These are phyloP conservation scores for Aegilops sharonensis DNA, from an alignment of 176 grass and related monocot genomes.

Conservation along the genomic window DNA sequence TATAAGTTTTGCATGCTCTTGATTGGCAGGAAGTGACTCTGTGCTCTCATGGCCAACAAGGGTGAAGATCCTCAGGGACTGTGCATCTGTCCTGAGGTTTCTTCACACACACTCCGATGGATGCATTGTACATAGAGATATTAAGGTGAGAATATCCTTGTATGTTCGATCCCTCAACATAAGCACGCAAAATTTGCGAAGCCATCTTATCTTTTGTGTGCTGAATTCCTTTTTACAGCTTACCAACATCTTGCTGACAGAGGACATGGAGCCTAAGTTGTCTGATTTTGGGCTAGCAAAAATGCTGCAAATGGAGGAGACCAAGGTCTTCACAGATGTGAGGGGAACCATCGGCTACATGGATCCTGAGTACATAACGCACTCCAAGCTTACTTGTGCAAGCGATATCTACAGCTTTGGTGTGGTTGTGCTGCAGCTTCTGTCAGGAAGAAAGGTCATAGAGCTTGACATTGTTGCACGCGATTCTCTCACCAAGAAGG, in stretches of 20 bases:
- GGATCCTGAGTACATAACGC: slow-evolving; percentile 73
- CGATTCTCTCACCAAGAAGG: slow-evolving; percentile 63
- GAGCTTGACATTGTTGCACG: slow-evolving; percentile 53
- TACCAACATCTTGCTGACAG: slow-evolving; percentile 66
- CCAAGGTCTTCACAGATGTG: slow-evolving; percentile 60
- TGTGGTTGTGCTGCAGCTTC: slow-evolving; percentile 52
- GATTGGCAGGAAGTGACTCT: slow-evolving; percentile 41
- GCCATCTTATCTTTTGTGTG: not conserved
- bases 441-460: slow-evolving; percentile 72
- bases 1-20: not conserved
- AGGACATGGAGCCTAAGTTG: slow-evolving; percentile 48
- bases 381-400: slow-evolving; percentile 52
- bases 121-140: slow-evolving; percentile 65
- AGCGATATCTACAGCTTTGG: slow-evolving; percentile 78
- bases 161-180: not conserved
- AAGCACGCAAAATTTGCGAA: not conserved
- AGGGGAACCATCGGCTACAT: slow-evolving; percentile 73
- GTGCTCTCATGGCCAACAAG: slow-evolving; percentile 53
- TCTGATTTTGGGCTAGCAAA: slow-evolving; percentile 63
- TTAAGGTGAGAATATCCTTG: slow-evolving; percentile 42
- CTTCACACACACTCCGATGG: slow-evolving; percentile 71
- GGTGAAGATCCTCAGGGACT: slow-evolving; percentile 57
- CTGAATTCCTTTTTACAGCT: slow-evolving; percentile 34
- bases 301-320: slow-evolving; percentile 59
- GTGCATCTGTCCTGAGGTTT: slow-evolving; percentile 55